phyloP scores from a whole-genome alignment of 2,329 filamentous ascomycete genomes.

The Colletotrichum tabaci region DNA sequence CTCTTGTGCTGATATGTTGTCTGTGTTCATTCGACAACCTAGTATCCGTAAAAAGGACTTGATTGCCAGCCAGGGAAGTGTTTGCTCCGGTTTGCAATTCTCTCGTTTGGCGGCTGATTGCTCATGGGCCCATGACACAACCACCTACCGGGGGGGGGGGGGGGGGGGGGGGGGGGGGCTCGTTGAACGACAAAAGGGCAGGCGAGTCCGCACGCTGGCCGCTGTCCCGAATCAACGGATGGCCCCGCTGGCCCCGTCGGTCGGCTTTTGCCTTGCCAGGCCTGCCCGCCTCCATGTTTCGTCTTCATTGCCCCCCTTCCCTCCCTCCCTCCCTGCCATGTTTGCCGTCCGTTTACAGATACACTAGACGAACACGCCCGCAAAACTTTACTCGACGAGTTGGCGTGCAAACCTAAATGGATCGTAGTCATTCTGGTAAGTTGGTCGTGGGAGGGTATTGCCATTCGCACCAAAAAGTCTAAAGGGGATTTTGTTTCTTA shows the following conservation, averaged over 20 bases:
- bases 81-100: background rate
- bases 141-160: background rate
- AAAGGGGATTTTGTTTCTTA: conserved; percentile 7
- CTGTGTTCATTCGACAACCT: conserved; percentile 26
- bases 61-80: too few relatives aligned
- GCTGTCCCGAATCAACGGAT: background rate
- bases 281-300: conserved; percentile 34
- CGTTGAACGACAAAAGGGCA: too few relatives aligned
- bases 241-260: conserved; percentile 25
- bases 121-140: too few relatives aligned
- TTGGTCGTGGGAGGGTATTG: background rate
- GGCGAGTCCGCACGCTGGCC: background rate
- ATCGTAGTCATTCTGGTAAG: background rate
- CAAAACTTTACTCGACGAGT: conserved; percentile 34
- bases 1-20: background rate
- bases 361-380: conserved; percentile 21
- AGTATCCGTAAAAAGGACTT: background rate
- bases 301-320: conserved; percentile 12
- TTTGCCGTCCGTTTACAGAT: background rate
- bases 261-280: conserved; percentile 18
- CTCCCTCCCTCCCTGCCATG: background rate
- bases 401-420: conserved; percentile 30
- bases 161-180: too few relatives aligned
- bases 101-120: background rate
- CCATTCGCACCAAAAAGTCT: background rate